Conservation (phyloP, 129 eudicot species). For the Tagetes erecta region DNA sequence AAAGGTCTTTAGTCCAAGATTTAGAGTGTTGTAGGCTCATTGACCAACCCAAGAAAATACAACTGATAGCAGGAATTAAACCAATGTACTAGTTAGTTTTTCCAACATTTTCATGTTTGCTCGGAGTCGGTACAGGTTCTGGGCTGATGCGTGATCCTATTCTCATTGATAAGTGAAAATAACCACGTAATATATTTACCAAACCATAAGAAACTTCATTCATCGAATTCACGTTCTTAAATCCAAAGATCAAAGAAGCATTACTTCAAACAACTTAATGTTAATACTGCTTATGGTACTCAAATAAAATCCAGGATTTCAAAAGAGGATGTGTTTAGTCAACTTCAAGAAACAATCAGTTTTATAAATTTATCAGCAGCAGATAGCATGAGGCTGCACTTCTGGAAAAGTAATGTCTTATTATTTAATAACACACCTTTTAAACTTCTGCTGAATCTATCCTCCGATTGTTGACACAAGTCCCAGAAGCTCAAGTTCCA, state of each 20-base stretch:
- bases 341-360: neutral
- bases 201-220: constrained; percentile 16
- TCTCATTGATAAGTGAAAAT: neutral
- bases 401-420: constrained; percentile 27
- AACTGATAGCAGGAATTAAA: neutral
- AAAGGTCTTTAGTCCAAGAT: too few relatives aligned
- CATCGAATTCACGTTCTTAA: neutral
- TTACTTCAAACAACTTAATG: constrained; percentile 17
- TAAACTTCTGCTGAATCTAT: constrained; percentile 32
- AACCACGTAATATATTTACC: neutral
- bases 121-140: neutral
- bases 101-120: neutral
- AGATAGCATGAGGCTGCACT: constrained; percentile 22
- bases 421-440: constrained; percentile 17
- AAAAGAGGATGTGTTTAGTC: neutral
- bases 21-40: neutral
- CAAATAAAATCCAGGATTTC: constrained; percentile 7
- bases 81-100: neutral
- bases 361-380: constrained; percentile 4
- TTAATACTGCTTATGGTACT: neutral
- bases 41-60: neutral
- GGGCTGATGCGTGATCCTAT: neutral
- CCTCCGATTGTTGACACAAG: constrained; percentile 27
- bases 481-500: constrained; percentile 31
- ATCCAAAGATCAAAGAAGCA: constrained; percentile 4